Evolutionary conservation across 345 rosid genomes (phyloP).

Genomic region (Citrus unshiu): DNA sequence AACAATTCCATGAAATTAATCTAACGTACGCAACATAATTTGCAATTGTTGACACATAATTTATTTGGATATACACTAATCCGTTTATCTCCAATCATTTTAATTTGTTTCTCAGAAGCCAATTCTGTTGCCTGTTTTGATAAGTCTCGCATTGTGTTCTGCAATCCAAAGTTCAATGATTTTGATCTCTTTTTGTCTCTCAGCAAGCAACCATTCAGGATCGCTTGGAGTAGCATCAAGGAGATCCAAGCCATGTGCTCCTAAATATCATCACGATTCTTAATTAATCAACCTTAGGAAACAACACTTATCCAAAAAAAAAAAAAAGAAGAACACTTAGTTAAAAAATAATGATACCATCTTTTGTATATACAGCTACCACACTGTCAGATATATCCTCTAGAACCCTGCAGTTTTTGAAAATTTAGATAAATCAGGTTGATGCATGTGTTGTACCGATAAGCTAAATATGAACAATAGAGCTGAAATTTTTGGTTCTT

Average conservation of each 20-base stretch:
- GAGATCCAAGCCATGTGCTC: slow-evolving; percentile 45
- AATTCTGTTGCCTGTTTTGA: not conserved
- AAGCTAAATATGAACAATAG: not conserved
- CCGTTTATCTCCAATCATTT: not conserved
- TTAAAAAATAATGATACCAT: slow-evolving; percentile 7
- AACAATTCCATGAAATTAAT: too few species aligned
- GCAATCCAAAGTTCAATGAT: slow-evolving; percentile 40
- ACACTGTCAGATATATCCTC: slow-evolving; percentile 41
- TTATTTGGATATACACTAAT: not conserved
- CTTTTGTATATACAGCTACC: slow-evolving; percentile 33
- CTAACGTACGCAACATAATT: too few species aligned
- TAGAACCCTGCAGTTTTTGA: slow-evolving; percentile 26
- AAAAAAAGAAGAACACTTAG: not conserved
- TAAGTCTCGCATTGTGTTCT: slow-evolving; percentile 20
- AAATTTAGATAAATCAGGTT: not conserved
- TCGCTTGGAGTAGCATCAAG: slow-evolving; percentile 10
- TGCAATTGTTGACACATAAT: not conserved
- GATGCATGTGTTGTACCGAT: too few species aligned
- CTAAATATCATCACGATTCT: slow-evolving; percentile 11
- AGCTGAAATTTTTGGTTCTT: not conserved
- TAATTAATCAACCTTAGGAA: not conserved
- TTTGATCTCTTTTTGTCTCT: slow-evolving; percentile 28
- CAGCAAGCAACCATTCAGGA: slow-evolving; percentile 40
- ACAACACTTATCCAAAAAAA: not conserved
- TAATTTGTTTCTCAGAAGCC: not conserved